Evolutionary conservation across 345 rosid species (phyloP), one percentile per base, ranked within the genome.

Genomic region (Eucalyptus urophylla): DNA sequence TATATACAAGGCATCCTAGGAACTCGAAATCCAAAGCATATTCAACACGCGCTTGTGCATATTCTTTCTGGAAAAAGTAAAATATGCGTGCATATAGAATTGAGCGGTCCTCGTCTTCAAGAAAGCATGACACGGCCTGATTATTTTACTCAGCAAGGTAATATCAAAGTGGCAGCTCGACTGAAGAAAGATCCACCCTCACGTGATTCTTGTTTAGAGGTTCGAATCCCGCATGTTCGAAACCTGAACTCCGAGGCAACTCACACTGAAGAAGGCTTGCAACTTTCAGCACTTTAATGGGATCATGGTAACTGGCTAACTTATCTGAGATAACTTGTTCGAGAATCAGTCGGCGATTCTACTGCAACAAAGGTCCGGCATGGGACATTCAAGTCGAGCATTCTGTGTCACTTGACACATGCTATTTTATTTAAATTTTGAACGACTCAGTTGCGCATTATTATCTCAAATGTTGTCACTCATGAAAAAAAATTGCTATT

Each of bases 361-460:
- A 8, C 40, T 19, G 45, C 45, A 19, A 72, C 11, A 72, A 11
- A 72, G 14, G 45, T 37, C 5, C 14, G 14, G 3, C 3, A 13
- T 6, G 27, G 33, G 33, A 62, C 44, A 3, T 17, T 4, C 25
- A 17, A 33, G 24, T 69, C 0, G 80, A 33, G 44, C 44, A 5
- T 69, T 33, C 4, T 3, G 6, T 15, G 40, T 15, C 1, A 7
- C 31, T 53, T 7, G 56, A 19, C 24, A 53, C 56, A 53, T 0
- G 24, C 24, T 53, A 53, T 19, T 53, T 53, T 53, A 53, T 1
- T 53, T 19, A 53, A 53, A 53, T 53, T 53, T 53, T 53, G 56
- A 53, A 53, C 0, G 0, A 8, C 10, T 0, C 5, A 0, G 0
- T 53, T 53, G 4, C 0, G 5, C 24, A 53, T 19, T 53, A 53